Evolutionary conservation across 2,329 filamentous ascomycete species (phyloP), one percentile per base, ranked within the genome.

Genomic region (Colletotrichum sp.): DNA sequence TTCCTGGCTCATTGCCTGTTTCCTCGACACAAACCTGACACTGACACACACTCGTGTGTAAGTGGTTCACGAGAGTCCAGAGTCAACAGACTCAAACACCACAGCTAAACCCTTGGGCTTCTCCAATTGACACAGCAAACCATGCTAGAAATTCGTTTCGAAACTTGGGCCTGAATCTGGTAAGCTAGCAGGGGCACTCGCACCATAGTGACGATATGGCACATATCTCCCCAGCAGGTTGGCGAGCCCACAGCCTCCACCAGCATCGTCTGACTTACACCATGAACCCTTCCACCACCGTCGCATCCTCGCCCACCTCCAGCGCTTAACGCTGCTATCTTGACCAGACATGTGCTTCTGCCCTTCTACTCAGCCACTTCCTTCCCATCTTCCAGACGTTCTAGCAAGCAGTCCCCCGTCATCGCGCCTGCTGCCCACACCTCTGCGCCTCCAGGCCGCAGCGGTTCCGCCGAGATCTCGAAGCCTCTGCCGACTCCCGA

Each of bases 221-320:
- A 34, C 44, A 39, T 63, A 21, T 30, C 72, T 59, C 26, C 24
- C 55, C 15, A 44, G 18, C 36, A 75, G 63, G 62, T 55, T 62
- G 62, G 52, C 62, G 63, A n/a, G 16, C n/a, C 15, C 72, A 74
- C 59, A 74, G 65, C 74, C 74, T 62, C 70, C 69, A 49, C 64
- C 59, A 59, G 69, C 59, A 55, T 55, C 44, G 44, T 21, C 44
- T 52, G 70, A 73, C 59, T 59, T 65, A 36, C 30, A 28, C n/a
- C 15, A 28, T 15, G 13, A 72, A 32, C n/a, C 18, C 15, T 44
- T 24, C 21, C 32, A 18, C 28, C 8, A 63, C n/a, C 32, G 49
- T 44, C 44, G 57, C 59, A 57, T 12, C 21, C 24, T 15, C 44
- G 16, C 10, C 24, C 26, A 49, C 24, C 13, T 44, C 34, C 62